Base-by-base conservation (phyloP, 495 filamentous ascomycete species). In the Lophium mytilinum region DNA sequence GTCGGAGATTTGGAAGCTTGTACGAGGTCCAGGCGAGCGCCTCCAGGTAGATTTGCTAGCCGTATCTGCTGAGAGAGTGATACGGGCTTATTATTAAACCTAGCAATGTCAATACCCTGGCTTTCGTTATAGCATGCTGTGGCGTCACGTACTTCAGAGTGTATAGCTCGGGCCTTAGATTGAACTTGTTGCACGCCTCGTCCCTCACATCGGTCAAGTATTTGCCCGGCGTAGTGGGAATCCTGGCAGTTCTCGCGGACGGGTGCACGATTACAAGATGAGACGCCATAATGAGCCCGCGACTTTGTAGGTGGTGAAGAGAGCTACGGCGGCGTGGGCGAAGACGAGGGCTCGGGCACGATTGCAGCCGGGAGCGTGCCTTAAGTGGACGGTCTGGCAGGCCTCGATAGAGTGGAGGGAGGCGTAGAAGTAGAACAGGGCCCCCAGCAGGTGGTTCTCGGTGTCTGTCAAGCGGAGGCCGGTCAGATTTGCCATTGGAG, bases 21-120 rank as follows among this genome's bases (percentile, higher is more conserved):
- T n/a, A 95, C 84, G 46, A 97, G 86, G 62, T 98, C 90, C 18
- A 98, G 79, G 62, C 94, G 95, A 24, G 93, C 91, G 33, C 93
- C 93, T 14, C 89, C 80, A 6, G 77, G 76, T 10, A 98, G 83
- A 52, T 90, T 90, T 1, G 91, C 88, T 35, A 92, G 85, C n/a
- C 92, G 86, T 69, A 88, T 86, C 36, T 85, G 83, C 15, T 86
- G 80, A 11, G 90, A 91, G 9, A 97, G 78, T 66, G 96, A 89
- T 11, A 98, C 71, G 33, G 82, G 76, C 66, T 91, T 94, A 63
- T 87, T 84, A 67, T 88, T 90, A 63, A 91, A 76, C 63, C 87
- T 90, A 57, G 12, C 42, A 35, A 43, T 19, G 18, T 15, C 21
- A 21, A 47, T 41, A 41, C 11, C 11, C 39, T 12, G 9, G 8